Percentiles rank a stretch among this genome's conserved stretches.
Conservation (phyloP, 768 basidiomycete genomes). For the Saitozyma podzolica region DNA sequence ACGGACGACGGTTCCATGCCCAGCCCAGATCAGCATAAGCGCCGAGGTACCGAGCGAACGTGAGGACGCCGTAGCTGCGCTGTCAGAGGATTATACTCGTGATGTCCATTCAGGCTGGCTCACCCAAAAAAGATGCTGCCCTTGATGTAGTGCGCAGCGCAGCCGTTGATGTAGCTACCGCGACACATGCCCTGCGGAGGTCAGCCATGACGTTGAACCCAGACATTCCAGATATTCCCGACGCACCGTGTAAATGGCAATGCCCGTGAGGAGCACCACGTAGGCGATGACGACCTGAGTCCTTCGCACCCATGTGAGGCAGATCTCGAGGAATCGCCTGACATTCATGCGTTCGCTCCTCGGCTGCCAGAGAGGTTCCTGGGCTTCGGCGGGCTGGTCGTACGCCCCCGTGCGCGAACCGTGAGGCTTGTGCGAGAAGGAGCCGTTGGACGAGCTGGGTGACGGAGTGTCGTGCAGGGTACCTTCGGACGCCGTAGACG, state of each 20-base stretch:
- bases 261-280: constrained; percentile 65
- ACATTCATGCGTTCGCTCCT: background rate
- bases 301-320: constrained; percentile 58
- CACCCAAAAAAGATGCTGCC: constrained; percentile 80
- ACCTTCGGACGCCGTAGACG: constrained; percentile 32
- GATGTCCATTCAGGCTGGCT: constrained; percentile 3
- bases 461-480: constrained; percentile 34
- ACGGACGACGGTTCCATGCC: constrained; percentile 75
- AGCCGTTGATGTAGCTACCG: constrained; percentile 72
- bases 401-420: constrained; percentile 14
- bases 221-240: background rate
- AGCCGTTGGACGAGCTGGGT: constrained; percentile 15
- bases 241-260: constrained; percentile 68
- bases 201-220: background rate
- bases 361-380: constrained; percentile 6
- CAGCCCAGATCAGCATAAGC: constrained; percentile 82
- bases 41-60: constrained; percentile 93
- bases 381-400: constrained; percentile 15
- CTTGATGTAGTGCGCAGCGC: constrained; percentile 77
- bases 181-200: constrained; percentile 68
- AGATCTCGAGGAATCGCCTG: constrained; percentile 17
- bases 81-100: too few relatives aligned
- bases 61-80: constrained; percentile 68
- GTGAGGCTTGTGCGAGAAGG: constrained; percentile 13
- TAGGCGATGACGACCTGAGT: constrained; percentile 71